Conservation (phyloP, 139 green algal species). For the Auxenochlorella protothecoides region DNA sequence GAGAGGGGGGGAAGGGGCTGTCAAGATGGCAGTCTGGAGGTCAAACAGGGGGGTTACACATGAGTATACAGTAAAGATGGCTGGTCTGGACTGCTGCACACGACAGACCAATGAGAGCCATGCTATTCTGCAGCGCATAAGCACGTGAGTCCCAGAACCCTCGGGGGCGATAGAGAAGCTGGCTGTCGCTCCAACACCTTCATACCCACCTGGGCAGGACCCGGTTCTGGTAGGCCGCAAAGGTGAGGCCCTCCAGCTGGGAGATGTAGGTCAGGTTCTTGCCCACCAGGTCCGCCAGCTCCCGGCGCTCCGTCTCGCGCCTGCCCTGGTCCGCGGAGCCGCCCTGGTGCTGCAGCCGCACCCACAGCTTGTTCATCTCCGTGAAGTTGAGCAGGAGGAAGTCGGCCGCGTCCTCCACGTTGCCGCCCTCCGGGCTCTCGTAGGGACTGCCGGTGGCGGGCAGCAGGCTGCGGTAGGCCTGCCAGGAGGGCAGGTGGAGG, state of each 20-base stretch:
- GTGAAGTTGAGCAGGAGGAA: constrained; percentile 98
- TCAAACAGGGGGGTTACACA: too few relatives aligned
- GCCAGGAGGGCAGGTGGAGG: background rate
- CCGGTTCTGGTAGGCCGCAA: constrained; percentile 66
- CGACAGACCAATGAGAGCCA: too few relatives aligned
- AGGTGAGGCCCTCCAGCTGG: constrained; percentile 87
- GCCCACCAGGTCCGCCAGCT: constrained; percentile 91
- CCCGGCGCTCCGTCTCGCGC: constrained; percentile 75
- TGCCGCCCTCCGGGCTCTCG: constrained; percentile 57
- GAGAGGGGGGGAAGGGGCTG: background rate
- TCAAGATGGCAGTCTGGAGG: too few relatives aligned
- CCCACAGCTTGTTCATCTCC: constrained; percentile 99
- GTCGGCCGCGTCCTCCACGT: constrained; percentile 80
- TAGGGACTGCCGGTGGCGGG: constrained; percentile 60
- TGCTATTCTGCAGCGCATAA: too few relatives aligned
- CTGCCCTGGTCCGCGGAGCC: constrained; percentile 36
- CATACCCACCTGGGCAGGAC: constrained; percentile 40
- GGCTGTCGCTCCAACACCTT: too few relatives aligned
- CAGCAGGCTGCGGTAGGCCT: constrained; percentile 44
- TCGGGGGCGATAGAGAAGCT: too few relatives aligned
- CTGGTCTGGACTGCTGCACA: too few relatives aligned
- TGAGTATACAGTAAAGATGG: too few relatives aligned
- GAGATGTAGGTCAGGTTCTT: constrained; percentile 94
- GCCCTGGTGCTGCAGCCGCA: constrained; percentile 74
- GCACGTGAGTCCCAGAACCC: too few relatives aligned